phyloP scores from a whole-genome alignment of 1,139 yeast genomes.

The Hyphopichia khmerensis region DNA sequence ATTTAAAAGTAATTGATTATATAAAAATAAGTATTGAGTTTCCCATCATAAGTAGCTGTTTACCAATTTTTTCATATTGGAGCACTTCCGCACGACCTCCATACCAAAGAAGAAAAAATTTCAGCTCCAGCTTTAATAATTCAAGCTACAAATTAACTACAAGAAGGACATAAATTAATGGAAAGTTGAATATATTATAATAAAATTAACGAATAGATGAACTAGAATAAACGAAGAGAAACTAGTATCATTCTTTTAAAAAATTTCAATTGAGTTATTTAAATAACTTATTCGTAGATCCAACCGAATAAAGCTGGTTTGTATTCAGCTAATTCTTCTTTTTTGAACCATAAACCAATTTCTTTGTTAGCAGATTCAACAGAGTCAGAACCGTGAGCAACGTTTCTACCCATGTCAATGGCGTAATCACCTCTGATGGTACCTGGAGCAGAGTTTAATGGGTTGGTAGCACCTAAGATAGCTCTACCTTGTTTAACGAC shows the following conservation, averaged over 20 bases:
- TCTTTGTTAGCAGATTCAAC: constrained; percentile 97
- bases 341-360: constrained; percentile 96
- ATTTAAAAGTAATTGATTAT: too few relatives aligned
- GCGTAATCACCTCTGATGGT: constrained; percentile 99
- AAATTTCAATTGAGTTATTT: constrained; percentile 12
- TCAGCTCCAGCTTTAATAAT: too few relatives aligned
- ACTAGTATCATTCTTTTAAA: background rate
- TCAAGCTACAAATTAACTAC: background rate
- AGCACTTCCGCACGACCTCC: constrained; percentile 1
- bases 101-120: too few relatives aligned
- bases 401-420: constrained; percentile 98
- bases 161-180: background rate
- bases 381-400: constrained; percentile 98
- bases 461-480: constrained; percentile 99
- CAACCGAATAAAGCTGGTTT: constrained; percentile 80
- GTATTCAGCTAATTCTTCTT: constrained; percentile 94
- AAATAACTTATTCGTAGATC: constrained; percentile 76
- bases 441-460: constrained; percentile 95
- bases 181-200: constrained; percentile 1
- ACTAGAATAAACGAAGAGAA: background rate
- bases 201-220: background rate
- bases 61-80: constrained; percentile 2
- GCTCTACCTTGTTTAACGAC: constrained; percentile 98
- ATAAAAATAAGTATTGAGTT: too few relatives aligned
- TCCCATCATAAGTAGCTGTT: background rate